Base-by-base conservation (phyloP, 768 basidiomycete genomes). In the Phaeotremella skinneri region DNA sequence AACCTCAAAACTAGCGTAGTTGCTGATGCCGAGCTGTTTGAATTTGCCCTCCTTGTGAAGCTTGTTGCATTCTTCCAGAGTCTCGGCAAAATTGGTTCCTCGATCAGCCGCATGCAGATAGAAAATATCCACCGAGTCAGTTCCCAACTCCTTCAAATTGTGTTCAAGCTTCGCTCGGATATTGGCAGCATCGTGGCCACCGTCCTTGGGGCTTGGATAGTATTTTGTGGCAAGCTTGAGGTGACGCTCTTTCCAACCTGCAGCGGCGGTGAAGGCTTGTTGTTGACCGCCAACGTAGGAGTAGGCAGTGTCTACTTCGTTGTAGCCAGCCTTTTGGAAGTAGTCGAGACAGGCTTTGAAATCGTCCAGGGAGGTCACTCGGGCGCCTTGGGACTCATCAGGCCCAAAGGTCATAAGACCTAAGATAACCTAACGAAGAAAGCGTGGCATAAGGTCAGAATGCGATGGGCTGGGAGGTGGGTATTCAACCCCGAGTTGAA, bases 171-270 rank as follows among this genome's bases (percentile, higher is more conserved):
- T 65, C 51, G 74, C 76, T 55, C 80, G 76, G 23, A 82, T 61
- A 32, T 78, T 78, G 67, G 72, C 72, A 3, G 59, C 59, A 49
- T 67, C 60, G 47, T 72, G 70, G 25, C 52, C 39, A 47, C 64
- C 56, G 34, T 78, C 78, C 9, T 60, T 52, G 43, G 45, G n/a
- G 43, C 60, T 69, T 0, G 85, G 84, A 59, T 80, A 81, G 17
- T 84, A 80, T 69, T 87, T 87, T 0, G 84, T 86, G 42, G 85
- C 84, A 42, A 86, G 75, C 56, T 80, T 79, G 25, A 86, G 67
- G 0, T 83, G 83, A 32, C 82, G 79, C 43, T 75, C 73, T 58
- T 82, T 76, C 78, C 82, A 82, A 58, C 73, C 74, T n/a, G 68
- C 67, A 13, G 72, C 54, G 16, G 51, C 30, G 21, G 66, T 64